These are phyloP conservation scores for Wilcoxina mikolae DNA, from an alignment of 495 filamentous ascomycete genomes.

Conservation along the genomic window DNA sequence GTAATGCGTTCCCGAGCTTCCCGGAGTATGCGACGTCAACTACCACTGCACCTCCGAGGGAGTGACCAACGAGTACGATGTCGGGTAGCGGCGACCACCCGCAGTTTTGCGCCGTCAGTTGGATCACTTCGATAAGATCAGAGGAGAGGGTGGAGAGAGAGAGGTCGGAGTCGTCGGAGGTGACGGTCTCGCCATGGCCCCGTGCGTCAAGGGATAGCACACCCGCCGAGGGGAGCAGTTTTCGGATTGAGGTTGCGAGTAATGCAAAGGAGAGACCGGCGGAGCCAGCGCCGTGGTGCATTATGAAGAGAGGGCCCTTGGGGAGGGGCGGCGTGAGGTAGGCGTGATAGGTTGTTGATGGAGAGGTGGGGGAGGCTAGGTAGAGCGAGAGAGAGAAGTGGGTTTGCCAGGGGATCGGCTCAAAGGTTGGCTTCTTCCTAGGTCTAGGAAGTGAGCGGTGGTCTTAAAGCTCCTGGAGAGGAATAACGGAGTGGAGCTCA, in stretches of 20 bases:
- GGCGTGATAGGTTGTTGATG: conserved; percentile 55
- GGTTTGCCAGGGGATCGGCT: conserved; percentile 60
- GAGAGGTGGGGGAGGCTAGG: conserved; percentile 13
- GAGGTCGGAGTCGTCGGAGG: conserved; percentile 40
- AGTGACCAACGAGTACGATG: conserved; percentile 80
- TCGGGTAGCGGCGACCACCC: conserved; percentile 58
- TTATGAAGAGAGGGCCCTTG: conserved; percentile 66
- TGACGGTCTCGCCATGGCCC: conserved; percentile 64
- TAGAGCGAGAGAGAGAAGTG: conserved; percentile 46
- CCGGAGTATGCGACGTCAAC: conserved; percentile 50
- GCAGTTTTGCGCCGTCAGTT: conserved; percentile 47
- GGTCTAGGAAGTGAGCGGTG: conserved; percentile 10
- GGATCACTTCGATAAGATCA: conserved; percentile 58
- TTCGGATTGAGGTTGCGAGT: conserved; percentile 60
- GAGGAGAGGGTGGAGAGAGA: conserved; percentile 51
- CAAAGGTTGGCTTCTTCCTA: conserved; percentile 28
- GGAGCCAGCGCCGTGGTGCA: conserved; percentile 81
- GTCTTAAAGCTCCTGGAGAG: conserved; percentile 1
- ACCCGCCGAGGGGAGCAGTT: conserved; percentile 63
- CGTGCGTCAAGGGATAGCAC: conserved; percentile 73
- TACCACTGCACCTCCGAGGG: conserved; percentile 86
- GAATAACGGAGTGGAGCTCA: conserved; percentile 8
- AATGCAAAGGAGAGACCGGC: conserved; percentile 78
- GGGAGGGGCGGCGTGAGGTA: conserved; percentile 54
- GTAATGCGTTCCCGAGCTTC: conserved; percentile 47